Percentiles rank a stretch among this genome's conserved stretches.
phyloP scores from a whole-genome alignment of 2,329 filamentous ascomycete species.

The Chaetomium sp. region DNA sequence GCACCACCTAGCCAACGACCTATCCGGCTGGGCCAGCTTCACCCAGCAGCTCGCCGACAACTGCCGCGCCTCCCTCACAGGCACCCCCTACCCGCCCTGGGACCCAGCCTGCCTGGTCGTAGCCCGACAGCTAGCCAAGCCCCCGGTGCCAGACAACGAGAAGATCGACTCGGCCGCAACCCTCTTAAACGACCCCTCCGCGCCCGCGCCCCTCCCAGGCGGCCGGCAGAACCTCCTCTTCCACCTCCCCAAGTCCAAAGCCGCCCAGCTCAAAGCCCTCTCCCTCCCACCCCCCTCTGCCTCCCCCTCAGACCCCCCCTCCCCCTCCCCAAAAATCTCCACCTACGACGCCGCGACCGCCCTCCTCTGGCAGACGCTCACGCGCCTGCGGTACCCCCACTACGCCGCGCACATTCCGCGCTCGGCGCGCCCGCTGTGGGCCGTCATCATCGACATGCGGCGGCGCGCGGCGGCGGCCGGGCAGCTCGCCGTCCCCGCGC shows the following conservation, averaged over 20 bases:
- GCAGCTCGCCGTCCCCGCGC: too few species aligned
- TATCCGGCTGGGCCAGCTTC: neutral
- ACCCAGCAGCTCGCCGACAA: neutral
- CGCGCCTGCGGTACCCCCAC: neutral
- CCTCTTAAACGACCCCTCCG: neutral
- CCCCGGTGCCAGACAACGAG: neutral
- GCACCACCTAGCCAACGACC: neutral
- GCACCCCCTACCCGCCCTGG: neutral
- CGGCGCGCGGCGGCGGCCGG: neutral
- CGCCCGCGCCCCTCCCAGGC: neutral
- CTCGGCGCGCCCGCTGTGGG: neutral
- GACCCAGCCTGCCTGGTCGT: neutral
- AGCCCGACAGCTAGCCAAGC: neutral
- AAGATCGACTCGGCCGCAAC: neutral
- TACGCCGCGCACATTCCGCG: neutral
- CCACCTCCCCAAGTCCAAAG: constrained; percentile 6
- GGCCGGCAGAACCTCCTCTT: neutral
- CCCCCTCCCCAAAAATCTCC: neutral
- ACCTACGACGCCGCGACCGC: neutral
- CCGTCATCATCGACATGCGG: neutral
- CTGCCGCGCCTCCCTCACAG: neutral
- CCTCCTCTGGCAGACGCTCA: neutral
- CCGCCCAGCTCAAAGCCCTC: neutral
- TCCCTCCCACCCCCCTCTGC: neutral
- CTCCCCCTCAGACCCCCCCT: neutral